A percentile compares a stretch with the other conserved stretches of the same genome.
Conservation (phyloP, 2,329 filamentous ascomycete species). For the Parastagonospora avenae region DNA sequence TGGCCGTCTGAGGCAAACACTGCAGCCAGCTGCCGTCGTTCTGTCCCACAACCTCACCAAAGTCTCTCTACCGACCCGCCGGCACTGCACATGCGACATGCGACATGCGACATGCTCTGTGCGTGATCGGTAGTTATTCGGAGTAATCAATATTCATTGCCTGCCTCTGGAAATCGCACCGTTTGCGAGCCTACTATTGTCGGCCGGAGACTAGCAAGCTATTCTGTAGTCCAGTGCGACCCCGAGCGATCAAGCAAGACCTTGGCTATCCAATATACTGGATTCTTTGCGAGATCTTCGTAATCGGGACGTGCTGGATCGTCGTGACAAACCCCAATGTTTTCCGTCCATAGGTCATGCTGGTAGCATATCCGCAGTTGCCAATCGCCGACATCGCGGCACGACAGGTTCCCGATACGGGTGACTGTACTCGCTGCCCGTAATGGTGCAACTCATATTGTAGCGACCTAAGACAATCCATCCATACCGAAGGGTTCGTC, state of each 20-base stretch:
- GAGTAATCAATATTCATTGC: not conserved
- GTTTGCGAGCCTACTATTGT: conserved; percentile 1
- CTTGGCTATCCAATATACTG: conserved; percentile 9
- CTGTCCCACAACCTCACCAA: conserved; percentile 30
- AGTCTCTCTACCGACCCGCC: conserved; percentile 23
- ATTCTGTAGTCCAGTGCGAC: conserved; percentile 3
- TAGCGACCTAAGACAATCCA: conserved; percentile 31
- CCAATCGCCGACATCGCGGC: not conserved
- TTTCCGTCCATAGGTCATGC: not conserved
- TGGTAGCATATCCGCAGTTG: conserved; percentile 3
- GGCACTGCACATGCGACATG: conserved; percentile 13
- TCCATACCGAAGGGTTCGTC: conserved; percentile 21
- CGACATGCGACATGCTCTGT: conserved; percentile 7
- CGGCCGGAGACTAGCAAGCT: conserved; percentile 16
- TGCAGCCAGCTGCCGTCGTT: conserved; percentile 35
- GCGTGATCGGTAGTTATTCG: conserved; percentile 19
- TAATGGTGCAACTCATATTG: conserved; percentile 30
- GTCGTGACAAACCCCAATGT: not conserved
- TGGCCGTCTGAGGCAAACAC: conserved; percentile 33
- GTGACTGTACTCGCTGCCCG: conserved; percentile 29
- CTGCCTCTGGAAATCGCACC: not conserved
- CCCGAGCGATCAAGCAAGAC: not conserved
- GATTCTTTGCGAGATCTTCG: conserved; percentile 1
- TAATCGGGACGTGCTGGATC: not conserved
- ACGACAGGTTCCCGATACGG: not conserved